phyloP scores from a whole-genome alignment of 116 monocot species.

The Iris pallida region DNA sequence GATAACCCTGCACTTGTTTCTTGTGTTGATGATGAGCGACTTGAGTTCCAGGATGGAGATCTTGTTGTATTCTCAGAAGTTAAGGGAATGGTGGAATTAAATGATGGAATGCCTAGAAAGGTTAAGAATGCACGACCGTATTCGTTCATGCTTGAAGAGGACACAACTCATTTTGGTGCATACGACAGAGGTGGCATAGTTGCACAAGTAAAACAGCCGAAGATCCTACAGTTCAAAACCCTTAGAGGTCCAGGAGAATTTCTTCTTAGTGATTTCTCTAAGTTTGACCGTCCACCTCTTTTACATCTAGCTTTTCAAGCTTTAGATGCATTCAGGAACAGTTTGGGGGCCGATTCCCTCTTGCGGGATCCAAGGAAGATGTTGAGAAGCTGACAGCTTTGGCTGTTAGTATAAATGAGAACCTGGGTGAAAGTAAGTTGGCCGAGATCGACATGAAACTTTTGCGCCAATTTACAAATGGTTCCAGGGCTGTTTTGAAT shows the following conservation, averaged over 20 bases:
- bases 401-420: conserved; percentile 34
- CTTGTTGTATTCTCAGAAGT: conserved; percentile 57
- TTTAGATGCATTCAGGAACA: conserved; percentile 41
- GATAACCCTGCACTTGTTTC: conserved; percentile 39
- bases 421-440: conserved; percentile 20
- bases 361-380: conserved; percentile 39
- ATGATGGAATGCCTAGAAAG: conserved; percentile 57
- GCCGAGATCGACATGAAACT: conserved; percentile 34
- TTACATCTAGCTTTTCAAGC: conserved; percentile 53
- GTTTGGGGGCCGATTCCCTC: conserved; percentile 42
- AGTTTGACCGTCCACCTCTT: conserved; percentile 34
- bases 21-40: conserved; percentile 58
- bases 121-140: conserved; percentile 31
- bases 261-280: conserved; percentile 54
- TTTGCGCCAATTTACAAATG: conserved; percentile 36
- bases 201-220: conserved; percentile 50
- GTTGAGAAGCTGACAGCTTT: conserved; percentile 28
- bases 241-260: conserved; percentile 47
- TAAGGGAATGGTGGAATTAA: conserved; percentile 49
- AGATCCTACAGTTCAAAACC: conserved; percentile 37
- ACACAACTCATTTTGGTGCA: conserved; percentile 43
- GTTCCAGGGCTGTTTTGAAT: conserved; percentile 50
- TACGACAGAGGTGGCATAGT: conserved; percentile 52
- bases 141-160: conserved; percentile 46
- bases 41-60: conserved; percentile 58